Evolutionary conservation across 345 rosid species (phyloP).

Genomic region (Eucalyptus erythrocorys): DNA sequence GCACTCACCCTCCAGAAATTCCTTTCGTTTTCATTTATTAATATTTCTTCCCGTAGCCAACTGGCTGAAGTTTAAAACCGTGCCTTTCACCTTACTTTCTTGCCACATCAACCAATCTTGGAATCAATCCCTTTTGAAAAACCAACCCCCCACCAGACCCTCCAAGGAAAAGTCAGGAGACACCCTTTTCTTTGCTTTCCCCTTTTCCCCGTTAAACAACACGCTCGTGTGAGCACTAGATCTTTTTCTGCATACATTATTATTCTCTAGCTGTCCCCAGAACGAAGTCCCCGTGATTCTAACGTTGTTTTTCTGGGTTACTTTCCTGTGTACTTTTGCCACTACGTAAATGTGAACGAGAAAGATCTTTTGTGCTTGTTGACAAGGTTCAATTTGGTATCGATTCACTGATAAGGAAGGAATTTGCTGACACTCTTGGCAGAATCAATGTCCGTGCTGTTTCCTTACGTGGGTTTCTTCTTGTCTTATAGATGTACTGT

Average conservation of each 20-base stretch:
- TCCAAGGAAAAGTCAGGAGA: background rate
- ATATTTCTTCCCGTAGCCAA: background rate
- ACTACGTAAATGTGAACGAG: background rate
- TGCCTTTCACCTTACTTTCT: background rate
- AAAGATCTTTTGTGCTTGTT: constrained; percentile 16
- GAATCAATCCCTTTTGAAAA: background rate
- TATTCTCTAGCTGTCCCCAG: background rate
- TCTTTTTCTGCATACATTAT: background rate
- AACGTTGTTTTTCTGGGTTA: background rate
- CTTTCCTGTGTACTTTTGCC: background rate
- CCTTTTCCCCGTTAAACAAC: background rate
- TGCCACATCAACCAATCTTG: background rate
- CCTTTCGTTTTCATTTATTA: background rate
- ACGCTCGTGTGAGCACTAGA: background rate
- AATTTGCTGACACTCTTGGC: constrained; percentile 12
- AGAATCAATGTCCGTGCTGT: background rate
- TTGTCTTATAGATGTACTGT: constrained; percentile 3
- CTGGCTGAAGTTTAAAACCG: background rate
- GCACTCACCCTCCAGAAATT: background rate
- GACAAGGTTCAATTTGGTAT: constrained; percentile 34
- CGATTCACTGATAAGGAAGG: constrained; percentile 32
- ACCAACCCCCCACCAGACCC: background rate
- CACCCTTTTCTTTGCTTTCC: background rate
- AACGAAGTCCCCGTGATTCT: background rate
- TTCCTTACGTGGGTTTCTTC: background rate